Evolutionary conservation across 352 stramenopile genomes (phyloP).

Genomic region (Phytopythium aichiense): DNA sequence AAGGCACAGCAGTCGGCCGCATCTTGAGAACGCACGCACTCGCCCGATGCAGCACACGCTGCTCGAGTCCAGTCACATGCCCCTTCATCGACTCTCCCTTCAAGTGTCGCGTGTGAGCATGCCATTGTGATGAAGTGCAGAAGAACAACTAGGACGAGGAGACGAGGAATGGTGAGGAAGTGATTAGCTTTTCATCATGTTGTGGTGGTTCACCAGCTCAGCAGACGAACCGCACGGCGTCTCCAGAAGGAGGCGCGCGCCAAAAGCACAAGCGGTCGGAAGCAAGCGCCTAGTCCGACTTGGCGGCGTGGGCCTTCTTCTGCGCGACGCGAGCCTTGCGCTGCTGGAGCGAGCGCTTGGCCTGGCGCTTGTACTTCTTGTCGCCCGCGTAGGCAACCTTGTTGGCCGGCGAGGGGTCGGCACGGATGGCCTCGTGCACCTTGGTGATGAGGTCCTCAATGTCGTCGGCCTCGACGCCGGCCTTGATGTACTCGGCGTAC

Average conservation of each 20-base stretch:
- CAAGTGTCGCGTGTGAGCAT: too few species aligned
- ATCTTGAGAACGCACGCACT: constrained; percentile 7
- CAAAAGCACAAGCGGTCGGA: neutral
- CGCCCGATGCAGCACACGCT: too few species aligned
- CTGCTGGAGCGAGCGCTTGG: constrained; percentile 94
- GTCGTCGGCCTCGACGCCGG: constrained; percentile 92
- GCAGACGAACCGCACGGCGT: neutral
- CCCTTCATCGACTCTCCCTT: too few species aligned
- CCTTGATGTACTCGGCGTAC: constrained; percentile 95
- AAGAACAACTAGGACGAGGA: neutral
- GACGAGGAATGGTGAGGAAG: neutral
- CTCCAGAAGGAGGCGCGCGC: neutral
- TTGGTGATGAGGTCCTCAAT: constrained; percentile 90
- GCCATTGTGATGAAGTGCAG: too few species aligned
- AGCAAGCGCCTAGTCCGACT: constrained; percentile 33
- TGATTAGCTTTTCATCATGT: constrained; percentile 9
- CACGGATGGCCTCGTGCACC: constrained; percentile 97
- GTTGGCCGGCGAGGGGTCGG: constrained; percentile 90
- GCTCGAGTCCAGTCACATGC: too few species aligned
- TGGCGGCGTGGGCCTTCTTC: constrained; percentile 95
- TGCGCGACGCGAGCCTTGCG: constrained; percentile 93
- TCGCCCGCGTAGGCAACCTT: constrained; percentile 92
- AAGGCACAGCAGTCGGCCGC: constrained; percentile 52
- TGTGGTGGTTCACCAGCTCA: neutral
- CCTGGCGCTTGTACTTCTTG: constrained; percentile 93